Evolutionary conservation across 2,329 filamentous ascomycete genomes (phyloP).

Genomic region (Ophiosphaerella herpotricha): DNA sequence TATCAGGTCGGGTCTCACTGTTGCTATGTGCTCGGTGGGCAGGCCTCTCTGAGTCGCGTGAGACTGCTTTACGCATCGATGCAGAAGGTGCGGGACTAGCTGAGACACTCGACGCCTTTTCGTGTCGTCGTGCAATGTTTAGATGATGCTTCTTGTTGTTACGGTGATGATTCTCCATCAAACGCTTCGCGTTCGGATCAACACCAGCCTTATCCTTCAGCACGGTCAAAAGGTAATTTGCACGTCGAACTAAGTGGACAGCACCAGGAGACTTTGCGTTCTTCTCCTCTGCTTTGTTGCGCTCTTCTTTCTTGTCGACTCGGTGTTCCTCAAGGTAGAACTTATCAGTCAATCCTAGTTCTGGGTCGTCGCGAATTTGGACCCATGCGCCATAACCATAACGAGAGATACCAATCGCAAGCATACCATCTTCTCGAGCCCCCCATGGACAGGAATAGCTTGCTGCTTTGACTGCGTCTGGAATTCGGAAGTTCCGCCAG

Average conservation of each 20-base stretch:
- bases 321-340: constrained; percentile 97
- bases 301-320: constrained; percentile 96
- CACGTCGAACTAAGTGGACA: constrained; percentile 91
- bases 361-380: constrained; percentile 87
- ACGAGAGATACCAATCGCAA: constrained; percentile 87
- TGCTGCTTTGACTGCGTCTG: constrained; percentile 89
- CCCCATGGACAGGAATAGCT: constrained; percentile 94
- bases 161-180: constrained; percentile 89
- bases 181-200: constrained; percentile 74
- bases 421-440: constrained; percentile 92
- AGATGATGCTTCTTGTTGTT: constrained; percentile 79
- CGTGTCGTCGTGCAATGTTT: constrained; percentile 62
- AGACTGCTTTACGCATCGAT: constrained; percentile 39
- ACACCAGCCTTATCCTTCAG: constrained; percentile 80
- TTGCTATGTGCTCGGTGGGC: constrained; percentile 44
- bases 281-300: constrained; percentile 72
- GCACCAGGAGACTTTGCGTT: constrained; percentile 91
- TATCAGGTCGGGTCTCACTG: constrained; percentile 41
- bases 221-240: constrained; percentile 94
- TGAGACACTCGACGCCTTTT: constrained; percentile 64
- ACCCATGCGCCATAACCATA: constrained; percentile 97
- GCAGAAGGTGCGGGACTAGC: constrained; percentile 69
- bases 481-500: constrained; percentile 79
- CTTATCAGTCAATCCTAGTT: constrained; percentile 84
- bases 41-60: constrained; percentile 45